These are phyloP conservation scores for Desmodesmus armatus DNA, from an alignment of 139 green algal genomes.

Conservation along the genomic window DNA sequence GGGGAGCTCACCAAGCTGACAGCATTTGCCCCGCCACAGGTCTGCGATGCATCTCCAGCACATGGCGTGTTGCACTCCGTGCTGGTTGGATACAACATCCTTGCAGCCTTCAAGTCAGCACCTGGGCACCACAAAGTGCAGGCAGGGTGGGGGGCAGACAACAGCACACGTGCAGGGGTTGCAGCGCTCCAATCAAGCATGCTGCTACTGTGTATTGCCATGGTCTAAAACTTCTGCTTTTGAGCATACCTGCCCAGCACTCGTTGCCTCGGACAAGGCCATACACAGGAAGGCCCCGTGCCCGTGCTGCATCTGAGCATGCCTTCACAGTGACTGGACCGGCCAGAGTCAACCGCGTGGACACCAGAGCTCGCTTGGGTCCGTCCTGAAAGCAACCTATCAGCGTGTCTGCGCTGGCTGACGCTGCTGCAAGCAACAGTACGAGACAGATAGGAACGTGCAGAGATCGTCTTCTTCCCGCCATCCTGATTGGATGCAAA, in stretches of 20 bases:
- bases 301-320: too few species aligned
- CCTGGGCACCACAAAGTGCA: background rate
- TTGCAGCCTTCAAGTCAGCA: background rate
- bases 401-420: too few species aligned
- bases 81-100: background rate
- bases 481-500: too few species aligned
- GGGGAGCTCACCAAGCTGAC: background rate
- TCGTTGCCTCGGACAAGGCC: too few species aligned
- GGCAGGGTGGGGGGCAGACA: background rate
- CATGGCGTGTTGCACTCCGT: conserved; percentile 1
- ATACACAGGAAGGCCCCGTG: too few species aligned
- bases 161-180: background rate
- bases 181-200: background rate
- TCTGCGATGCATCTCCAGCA: background rate
- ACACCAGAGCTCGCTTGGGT: too few species aligned
- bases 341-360: too few species aligned
- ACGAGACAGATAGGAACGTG: too few species aligned
- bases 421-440: too few species aligned
- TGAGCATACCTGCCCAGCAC: background rate
- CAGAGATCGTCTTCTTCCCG: too few species aligned
- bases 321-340: too few species aligned
- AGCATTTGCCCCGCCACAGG: background rate
- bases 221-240: background rate
- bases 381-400: too few species aligned
- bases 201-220: background rate